A percentile compares a stretch with the other conserved stretches of the same genome.
These are phyloP conservation scores for Thraustochytrium sp. DNA, from an alignment of 352 stramenopile genomes.

Conservation along the genomic window DNA sequence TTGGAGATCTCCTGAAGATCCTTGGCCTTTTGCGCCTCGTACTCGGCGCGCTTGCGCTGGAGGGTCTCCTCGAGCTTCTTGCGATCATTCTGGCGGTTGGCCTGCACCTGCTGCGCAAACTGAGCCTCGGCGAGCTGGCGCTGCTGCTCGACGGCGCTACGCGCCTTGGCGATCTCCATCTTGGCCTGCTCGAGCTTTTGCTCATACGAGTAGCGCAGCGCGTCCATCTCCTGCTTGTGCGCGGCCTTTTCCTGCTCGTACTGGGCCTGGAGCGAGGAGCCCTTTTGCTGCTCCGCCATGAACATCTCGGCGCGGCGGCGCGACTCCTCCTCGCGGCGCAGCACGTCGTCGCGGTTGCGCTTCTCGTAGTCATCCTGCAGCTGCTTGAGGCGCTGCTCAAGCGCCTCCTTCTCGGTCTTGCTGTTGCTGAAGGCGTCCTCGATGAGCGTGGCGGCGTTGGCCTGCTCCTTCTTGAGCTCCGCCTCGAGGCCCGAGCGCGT, in stretches of 20 bases:
- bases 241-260: slow-evolving; percentile 38
- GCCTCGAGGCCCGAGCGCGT: not conserved
- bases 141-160: slow-evolving; percentile 31
- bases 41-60: slow-evolving; percentile 32
- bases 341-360: slow-evolving; percentile 14
- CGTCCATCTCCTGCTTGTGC: slow-evolving; percentile 2
- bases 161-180: not conserved
- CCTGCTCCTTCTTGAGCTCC: slow-evolving; percentile 36
- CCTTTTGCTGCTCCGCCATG: slow-evolving; percentile 41
- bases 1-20: slow-evolving; percentile 37
- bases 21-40: slow-evolving; percentile 21
- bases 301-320: not conserved
- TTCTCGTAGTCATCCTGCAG: slow-evolving; percentile 24
- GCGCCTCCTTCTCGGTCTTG: slow-evolving; percentile 33
- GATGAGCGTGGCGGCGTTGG: not conserved
- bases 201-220: not conserved
- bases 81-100: slow-evolving; percentile 18
- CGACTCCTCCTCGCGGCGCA: slow-evolving; percentile 21
- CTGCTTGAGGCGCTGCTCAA: slow-evolving; percentile 20
- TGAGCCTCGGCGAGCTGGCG: not conserved
- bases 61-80: slow-evolving; percentile 42
- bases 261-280: slow-evolving; percentile 17
- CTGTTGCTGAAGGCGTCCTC: slow-evolving; percentile 35
- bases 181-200: slow-evolving; percentile 29
- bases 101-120: slow-evolving; percentile 5